Conservation (phyloP, 139 green algal species). For the Auxenochlorella pyrenoidosa region DNA sequence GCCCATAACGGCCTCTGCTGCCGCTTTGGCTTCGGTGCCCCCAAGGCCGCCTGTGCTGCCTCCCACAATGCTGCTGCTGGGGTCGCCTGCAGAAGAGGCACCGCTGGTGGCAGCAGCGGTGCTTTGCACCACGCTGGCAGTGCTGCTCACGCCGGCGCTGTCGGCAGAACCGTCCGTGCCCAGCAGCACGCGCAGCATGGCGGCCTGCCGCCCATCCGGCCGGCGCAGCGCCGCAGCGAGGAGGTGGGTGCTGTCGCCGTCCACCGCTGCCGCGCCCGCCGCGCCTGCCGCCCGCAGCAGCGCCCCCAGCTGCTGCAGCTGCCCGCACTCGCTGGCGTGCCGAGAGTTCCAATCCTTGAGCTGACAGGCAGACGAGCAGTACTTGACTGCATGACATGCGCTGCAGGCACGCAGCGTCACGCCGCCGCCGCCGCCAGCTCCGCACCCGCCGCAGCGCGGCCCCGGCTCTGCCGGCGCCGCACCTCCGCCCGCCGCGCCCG, state of each 20-base stretch:
- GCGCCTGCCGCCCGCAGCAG: background rate
- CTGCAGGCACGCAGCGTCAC: background rate
- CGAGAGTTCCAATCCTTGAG: background rate
- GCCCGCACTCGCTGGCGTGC: background rate
- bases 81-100: background rate
- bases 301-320: conserved; percentile 13
- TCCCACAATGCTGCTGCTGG: background rate
- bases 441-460: conserved; percentile 2
- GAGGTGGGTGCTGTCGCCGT: background rate
- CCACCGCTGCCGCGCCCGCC: background rate
- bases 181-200: conserved; percentile 3
- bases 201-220: background rate
- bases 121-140: background rate
- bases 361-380: conserved; percentile 13
- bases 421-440: background rate
- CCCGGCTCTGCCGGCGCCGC: background rate
- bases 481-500: background rate
- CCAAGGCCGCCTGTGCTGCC: background rate
- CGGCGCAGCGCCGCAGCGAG: background rate
- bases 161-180: background rate
- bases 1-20: background rate
- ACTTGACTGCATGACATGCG: background rate
- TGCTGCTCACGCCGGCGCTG: background rate
- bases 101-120: background rate
- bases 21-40: background rate